Conservation (phyloP, 2,329 filamentous ascomycete species). For the Helotiales sp. region DNA sequence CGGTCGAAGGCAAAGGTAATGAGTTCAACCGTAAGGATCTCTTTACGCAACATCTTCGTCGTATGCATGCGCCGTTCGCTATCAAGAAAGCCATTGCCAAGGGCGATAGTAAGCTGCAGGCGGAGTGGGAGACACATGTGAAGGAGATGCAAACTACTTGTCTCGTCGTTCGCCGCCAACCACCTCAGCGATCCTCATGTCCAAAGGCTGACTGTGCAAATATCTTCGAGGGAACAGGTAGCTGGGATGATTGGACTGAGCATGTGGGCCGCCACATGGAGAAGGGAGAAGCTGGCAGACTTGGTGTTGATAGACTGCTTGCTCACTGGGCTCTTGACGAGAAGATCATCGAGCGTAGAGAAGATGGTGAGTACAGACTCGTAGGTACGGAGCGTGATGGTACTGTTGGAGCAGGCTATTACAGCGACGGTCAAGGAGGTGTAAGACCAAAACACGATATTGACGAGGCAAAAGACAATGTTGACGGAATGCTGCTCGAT, state of each 20-base stretch:
- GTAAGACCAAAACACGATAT: constrained; percentile 26
- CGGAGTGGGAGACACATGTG: constrained; percentile 64
- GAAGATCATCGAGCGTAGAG: constrained; percentile 59
- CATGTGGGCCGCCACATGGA: constrained; percentile 91
- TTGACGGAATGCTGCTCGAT: constrained; percentile 31
- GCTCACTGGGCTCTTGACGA: constrained; percentile 64
- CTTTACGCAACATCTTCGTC: constrained; percentile 89
- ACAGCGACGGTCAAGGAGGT: constrained; percentile 33
- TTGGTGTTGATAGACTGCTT: constrained; percentile 59
- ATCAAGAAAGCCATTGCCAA: constrained; percentile 59
- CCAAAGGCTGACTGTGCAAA: constrained; percentile 69
- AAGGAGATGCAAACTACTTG: constrained; percentile 75
- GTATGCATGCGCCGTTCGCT: constrained; percentile 81
- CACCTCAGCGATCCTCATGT: constrained; percentile 72
- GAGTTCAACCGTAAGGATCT: constrained; percentile 95
- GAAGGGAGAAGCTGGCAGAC: constrained; percentile 58
- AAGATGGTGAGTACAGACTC: constrained; percentile 58
- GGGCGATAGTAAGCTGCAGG: constrained; percentile 57
- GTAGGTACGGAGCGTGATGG: constrained; percentile 43
- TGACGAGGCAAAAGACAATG: constrained; percentile 24
- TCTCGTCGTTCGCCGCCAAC: constrained; percentile 65
- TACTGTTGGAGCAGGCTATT: constrained; percentile 31
- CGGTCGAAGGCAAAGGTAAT: constrained; percentile 57
- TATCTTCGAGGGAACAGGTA: constrained; percentile 68
- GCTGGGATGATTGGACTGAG: constrained; percentile 91